Conservation (phyloP, 306 rosid genomes). For the Cicer cuneatum region DNA sequence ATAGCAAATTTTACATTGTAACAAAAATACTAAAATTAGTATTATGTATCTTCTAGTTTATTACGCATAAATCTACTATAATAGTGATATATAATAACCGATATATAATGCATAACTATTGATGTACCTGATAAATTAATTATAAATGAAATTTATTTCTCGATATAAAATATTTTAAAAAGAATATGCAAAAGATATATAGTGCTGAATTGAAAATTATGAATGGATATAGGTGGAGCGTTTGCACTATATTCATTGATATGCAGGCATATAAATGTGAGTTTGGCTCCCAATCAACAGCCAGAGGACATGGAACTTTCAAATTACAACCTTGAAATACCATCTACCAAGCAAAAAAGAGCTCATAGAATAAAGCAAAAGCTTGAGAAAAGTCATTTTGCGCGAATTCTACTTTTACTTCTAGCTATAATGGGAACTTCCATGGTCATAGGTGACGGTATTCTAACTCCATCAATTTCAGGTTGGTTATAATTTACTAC, state of each 20-base stretch:
- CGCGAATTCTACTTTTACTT: conserved; percentile 50
- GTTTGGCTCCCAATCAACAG: conserved; percentile 71
- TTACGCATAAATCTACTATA: too few species aligned
- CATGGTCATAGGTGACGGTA: conserved; percentile 85
- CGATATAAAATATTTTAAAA: background rate
- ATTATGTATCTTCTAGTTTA: too few species aligned
- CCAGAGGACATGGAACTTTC: conserved; percentile 76
- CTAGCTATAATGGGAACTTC: conserved; percentile 70
- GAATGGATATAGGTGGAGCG: conserved; percentile 62
- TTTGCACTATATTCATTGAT: conserved; percentile 77
- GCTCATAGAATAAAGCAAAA: conserved; percentile 52
- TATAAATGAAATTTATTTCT: too few species aligned
- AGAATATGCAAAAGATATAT: background rate
- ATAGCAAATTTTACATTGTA: too few species aligned
- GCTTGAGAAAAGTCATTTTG: conserved; percentile 55
- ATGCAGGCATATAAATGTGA: conserved; percentile 60
- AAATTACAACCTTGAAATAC: conserved; percentile 54
- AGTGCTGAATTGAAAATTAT: background rate
- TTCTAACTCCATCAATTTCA: conserved; percentile 85
- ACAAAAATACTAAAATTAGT: too few species aligned
- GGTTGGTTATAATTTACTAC: conserved; percentile 42
- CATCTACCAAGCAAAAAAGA: conserved; percentile 53
- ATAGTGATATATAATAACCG: too few species aligned
- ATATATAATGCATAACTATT: too few species aligned
- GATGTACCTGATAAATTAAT: too few species aligned